These are phyloP conservation scores for Bjerkandera adusta DNA, from an alignment of 1,284 basidiomycete species.

Conservation along the genomic window DNA sequence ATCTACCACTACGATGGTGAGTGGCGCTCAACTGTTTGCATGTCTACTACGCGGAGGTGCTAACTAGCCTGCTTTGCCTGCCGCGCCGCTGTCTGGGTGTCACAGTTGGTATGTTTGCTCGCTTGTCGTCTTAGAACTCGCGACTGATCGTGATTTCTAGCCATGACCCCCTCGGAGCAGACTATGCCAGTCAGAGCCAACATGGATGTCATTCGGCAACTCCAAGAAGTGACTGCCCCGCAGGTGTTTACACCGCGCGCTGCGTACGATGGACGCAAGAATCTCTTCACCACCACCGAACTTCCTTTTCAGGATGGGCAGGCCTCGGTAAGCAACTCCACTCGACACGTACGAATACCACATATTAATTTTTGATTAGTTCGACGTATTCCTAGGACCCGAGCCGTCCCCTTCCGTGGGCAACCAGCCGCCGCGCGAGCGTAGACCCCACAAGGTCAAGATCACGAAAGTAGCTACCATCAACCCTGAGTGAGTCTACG, in stretches of 20 bases:
- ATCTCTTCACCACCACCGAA: conserved; percentile 58
- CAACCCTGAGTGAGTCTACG: conserved; percentile 62
- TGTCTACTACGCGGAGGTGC: conserved; percentile 2
- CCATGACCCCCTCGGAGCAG: conserved; percentile 66
- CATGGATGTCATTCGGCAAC: conserved; percentile 58
- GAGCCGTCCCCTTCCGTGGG: conserved; percentile 20
- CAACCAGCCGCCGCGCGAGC: conserved; percentile 22
- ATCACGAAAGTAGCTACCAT: conserved; percentile 70
- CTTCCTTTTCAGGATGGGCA: conserved; percentile 53
- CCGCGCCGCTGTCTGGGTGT: not conserved
- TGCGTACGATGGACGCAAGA: conserved; percentile 78
- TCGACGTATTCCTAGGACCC: conserved; percentile 53
- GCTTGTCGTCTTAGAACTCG: too few relatives aligned
- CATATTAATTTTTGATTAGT: conserved; percentile 37
- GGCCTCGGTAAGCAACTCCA: conserved; percentile 42
- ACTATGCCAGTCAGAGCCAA: conserved; percentile 61
- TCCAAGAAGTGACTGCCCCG: conserved; percentile 56
- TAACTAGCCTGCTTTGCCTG: not conserved
- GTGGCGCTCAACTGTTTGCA: conserved; percentile 25
- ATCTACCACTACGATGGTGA: conserved; percentile 77
- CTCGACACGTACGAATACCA: not conserved
- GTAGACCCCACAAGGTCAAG: conserved; percentile 61
- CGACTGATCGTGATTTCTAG: conserved; percentile 28
- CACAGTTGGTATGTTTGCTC: conserved; percentile 48
- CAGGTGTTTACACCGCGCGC: conserved; percentile 61